Conservation (phyloP, 176 grass and related monocot species). For the Typha latifolia region DNA sequence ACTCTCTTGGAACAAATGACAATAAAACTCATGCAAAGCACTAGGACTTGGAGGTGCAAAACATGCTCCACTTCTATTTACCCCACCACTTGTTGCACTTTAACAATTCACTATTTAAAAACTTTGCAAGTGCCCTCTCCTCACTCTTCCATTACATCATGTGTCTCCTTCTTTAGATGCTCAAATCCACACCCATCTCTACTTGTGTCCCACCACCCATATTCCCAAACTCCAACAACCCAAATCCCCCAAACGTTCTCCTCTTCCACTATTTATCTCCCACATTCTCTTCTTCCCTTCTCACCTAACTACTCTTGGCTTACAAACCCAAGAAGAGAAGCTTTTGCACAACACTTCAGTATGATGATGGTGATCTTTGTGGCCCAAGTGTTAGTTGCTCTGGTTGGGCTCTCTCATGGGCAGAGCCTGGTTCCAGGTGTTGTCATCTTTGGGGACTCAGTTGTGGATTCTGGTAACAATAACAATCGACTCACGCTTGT, state of each 20-base stretch:
- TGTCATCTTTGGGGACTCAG: slow-evolving; percentile 93
- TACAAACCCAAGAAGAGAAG: neutral
- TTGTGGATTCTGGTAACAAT: slow-evolving; percentile 91
- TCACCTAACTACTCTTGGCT: neutral
- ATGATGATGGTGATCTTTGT: slow-evolving; percentile 8
- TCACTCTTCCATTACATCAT: neutral
- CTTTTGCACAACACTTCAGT: neutral
- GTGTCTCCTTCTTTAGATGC: neutral
- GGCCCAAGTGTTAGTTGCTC: slow-evolving; percentile 2
- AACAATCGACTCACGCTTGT: slow-evolving; percentile 69
- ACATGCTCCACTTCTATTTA: neutral
- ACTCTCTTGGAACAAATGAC: no score
- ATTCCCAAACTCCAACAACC: neutral
- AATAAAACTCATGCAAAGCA: no score
- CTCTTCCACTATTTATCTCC: neutral
- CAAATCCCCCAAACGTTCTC: neutral
- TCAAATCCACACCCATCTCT: neutral
- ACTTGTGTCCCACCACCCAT: neutral
- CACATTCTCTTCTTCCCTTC: neutral
- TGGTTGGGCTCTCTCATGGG: slow-evolving; percentile 28
- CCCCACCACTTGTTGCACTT: slow-evolving; percentile 5
- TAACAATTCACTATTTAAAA: neutral
- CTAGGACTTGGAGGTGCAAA: no score
- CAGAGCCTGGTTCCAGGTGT: slow-evolving; percentile 78
- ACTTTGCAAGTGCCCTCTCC: no score